Evolutionary conservation across 441 rosid species (phyloP).

Genomic region (Corymbia calophylla): DNA sequence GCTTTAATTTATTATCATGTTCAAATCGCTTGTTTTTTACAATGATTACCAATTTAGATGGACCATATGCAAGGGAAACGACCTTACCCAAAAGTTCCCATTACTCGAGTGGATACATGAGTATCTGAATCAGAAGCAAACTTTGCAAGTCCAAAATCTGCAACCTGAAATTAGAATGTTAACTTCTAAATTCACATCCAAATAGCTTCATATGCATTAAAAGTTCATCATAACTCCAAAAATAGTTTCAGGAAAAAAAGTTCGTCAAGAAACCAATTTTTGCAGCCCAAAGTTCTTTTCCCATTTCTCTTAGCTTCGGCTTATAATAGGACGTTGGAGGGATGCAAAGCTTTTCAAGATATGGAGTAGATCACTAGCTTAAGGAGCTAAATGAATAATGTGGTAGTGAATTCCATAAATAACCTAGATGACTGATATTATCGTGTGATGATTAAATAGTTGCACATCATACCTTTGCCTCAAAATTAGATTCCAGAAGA

Average conservation of each 20-base stretch:
- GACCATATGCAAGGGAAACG: neutral
- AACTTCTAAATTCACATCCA: fast-evolving
- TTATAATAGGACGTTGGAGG: neutral
- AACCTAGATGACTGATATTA: neutral
- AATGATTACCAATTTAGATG: fast-evolving
- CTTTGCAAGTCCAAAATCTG: neutral
- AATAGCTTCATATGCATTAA: neutral
- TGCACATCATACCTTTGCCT: neutral
- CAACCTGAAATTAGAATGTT: too few species aligned
- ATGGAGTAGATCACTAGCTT: neutral
- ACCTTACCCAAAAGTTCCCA: neutral
- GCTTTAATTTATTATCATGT: neutral
- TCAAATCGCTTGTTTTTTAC: neutral
- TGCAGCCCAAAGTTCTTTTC: neutral
- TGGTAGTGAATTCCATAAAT: neutral
- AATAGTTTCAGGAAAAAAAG: neutral
- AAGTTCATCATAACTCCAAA: neutral
- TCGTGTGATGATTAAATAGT: fast-evolving
- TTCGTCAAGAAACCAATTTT: neutral
- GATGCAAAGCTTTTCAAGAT: too few species aligned
- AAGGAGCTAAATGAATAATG: neutral
- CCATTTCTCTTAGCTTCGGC: neutral
- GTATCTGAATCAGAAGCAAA: neutral
- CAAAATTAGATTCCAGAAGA: neutral
- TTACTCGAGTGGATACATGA: neutral